A percentile compares a stretch with the other conserved stretches of the same genome.
phyloP scores from a whole-genome alignment of 1,284 basidiomycete species.

The Irpex sp. region DNA sequence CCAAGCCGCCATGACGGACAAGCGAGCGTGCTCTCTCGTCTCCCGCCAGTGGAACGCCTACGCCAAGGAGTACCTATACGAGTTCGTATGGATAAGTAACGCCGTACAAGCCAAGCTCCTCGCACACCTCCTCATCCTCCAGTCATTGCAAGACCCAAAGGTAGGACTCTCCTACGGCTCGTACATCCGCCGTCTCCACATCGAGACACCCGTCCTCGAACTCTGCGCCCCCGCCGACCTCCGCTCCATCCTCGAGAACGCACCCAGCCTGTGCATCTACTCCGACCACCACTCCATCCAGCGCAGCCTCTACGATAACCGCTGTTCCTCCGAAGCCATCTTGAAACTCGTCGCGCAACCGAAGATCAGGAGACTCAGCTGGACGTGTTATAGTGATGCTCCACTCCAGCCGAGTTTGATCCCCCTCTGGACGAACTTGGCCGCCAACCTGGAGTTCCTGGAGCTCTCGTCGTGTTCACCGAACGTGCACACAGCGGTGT shows the following conservation, averaged over 20 bases:
- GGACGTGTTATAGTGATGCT: conserved; percentile 68
- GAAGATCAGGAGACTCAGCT: conserved; percentile 55
- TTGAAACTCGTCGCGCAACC: conserved; percentile 55
- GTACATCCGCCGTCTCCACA: conserved; percentile 60
- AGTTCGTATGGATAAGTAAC: conserved; percentile 64
- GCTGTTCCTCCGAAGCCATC: conserved; percentile 48
- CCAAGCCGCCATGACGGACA: conserved; percentile 41
- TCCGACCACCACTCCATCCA: conserved; percentile 62
- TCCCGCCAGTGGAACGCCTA: conserved; percentile 52
- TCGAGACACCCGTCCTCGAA: conserved; percentile 64
- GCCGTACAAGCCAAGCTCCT: conserved; percentile 55
- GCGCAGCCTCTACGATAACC: conserved; percentile 43
- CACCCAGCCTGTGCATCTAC: conserved; percentile 55
- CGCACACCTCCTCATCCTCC: conserved; percentile 49
- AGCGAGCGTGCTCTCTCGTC: conserved; percentile 50
- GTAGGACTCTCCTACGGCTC: conserved; percentile 38
- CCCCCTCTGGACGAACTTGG: conserved; percentile 46
- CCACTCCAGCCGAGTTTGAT: conserved; percentile 56
- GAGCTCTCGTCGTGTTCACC: conserved; percentile 49
- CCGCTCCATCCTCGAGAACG: conserved; percentile 59
- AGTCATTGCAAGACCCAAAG: conserved; percentile 30
- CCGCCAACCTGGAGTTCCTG: conserved; percentile 48
- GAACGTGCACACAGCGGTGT: conserved; percentile 18
- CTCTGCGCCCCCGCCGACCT: conserved; percentile 65
- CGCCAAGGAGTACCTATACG: conserved; percentile 53